Evolutionary conservation across 495 filamentous ascomycete species (phyloP).

Genomic region (Viridothelium virens): DNA sequence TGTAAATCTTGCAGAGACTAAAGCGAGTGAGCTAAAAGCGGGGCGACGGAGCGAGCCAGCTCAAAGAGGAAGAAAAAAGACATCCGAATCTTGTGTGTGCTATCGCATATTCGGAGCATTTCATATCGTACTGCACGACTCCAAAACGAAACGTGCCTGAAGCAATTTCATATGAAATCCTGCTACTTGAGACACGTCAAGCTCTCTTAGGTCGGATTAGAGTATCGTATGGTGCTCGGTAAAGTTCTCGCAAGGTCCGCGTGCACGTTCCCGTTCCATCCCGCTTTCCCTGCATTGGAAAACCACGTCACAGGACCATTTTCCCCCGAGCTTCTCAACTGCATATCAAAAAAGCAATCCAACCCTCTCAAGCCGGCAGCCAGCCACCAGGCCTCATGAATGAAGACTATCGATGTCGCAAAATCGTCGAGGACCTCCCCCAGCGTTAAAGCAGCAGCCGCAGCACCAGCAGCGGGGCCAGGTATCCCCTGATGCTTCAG

Average conservation of each 20-base stretch:
- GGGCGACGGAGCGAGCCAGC: too few relatives aligned
- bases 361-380: background rate
- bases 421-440: slow-evolving; percentile 3
- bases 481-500: background rate
- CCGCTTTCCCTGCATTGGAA: background rate
- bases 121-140: too few relatives aligned
- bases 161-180: too few relatives aligned
- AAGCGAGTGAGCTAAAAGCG: too few relatives aligned
- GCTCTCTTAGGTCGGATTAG: too few relatives aligned
- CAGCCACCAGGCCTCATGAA: background rate
- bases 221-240: too few relatives aligned
- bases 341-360: background rate
- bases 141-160: too few relatives aligned
- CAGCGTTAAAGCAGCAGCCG: background rate
- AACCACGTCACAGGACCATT: slow-evolving; percentile 3
- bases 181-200: too few relatives aligned
- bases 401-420: background rate
- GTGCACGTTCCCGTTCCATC: background rate
- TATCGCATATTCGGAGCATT: too few relatives aligned
- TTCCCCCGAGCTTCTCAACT: background rate
- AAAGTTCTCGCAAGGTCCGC: background rate
- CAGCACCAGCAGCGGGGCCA: background rate
- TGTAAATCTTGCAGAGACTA: too few relatives aligned
- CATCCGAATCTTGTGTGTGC: too few relatives aligned
- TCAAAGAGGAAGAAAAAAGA: too few relatives aligned